phyloP scores from a whole-genome alignment of 495 filamentous ascomycete species.

The Xeromyces bisporus region DNA sequence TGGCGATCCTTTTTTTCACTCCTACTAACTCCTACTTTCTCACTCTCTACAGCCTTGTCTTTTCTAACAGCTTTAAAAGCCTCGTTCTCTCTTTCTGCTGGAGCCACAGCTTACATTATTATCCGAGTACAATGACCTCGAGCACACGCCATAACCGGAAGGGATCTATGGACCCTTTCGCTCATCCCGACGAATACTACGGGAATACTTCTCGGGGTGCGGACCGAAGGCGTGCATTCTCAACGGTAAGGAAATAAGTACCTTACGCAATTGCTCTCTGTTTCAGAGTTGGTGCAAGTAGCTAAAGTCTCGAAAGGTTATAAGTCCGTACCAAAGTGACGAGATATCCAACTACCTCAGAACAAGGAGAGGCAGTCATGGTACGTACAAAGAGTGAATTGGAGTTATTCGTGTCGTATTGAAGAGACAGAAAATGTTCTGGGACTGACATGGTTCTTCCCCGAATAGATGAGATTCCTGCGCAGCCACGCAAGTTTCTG shows the following conservation, averaged over 20 bases:
- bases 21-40: too few relatives aligned
- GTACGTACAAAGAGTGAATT: constrained; percentile 12
- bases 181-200: constrained; percentile 34
- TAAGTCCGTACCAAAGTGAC: constrained; percentile 20
- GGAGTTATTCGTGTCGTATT: too few relatives aligned
- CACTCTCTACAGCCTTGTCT: too few relatives aligned
- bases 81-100: too few relatives aligned
- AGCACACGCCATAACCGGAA: constrained; percentile 11
- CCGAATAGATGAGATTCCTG: constrained; percentile 30
- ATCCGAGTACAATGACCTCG: constrained; percentile 17
- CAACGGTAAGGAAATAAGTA: constrained; percentile 25
- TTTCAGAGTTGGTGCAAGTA: too few relatives aligned
- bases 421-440: too few relatives aligned
- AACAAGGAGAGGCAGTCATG: constrained; percentile 29
- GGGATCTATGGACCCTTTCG: constrained; percentile 29
- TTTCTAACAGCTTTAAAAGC: too few relatives aligned
- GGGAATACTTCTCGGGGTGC: constrained; percentile 23
- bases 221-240: constrained; percentile 28
- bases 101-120: too few relatives aligned
- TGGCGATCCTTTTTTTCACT: too few relatives aligned
- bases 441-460: constrained; percentile 4
- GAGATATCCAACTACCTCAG: constrained; percentile 19
- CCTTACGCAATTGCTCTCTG: too few relatives aligned
- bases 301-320: constrained; percentile 27
- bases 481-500: constrained; percentile 48